Base-by-base conservation (phyloP, 176 grass and related monocot species). In the Oryza meyeriana region DNA sequence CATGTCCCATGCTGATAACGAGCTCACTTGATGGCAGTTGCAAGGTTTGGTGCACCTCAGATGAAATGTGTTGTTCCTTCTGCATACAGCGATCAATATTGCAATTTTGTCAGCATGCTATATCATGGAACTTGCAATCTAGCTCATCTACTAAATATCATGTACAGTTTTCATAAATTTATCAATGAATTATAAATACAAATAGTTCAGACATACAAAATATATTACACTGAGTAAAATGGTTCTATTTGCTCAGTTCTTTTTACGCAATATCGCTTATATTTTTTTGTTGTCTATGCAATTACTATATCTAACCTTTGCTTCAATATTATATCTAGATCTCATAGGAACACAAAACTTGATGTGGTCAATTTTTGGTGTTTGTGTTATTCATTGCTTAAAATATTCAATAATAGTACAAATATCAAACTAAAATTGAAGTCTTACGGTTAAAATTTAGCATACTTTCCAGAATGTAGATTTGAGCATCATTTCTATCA, bases 21-120 rank as follows among this genome's bases (percentile, higher is more conserved):
- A 88, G 86, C 66, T 88, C 79, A 13, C 86, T 83, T 26, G 86
- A 88, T 55, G 80, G 79, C 40, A 66, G 17, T 73, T 83, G 65
- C 86, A 88, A 88, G 86, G 86, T 88, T 73, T 36, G 34, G 20
- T 35, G 6, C 24, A 71, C 39, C 33, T 57, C 17, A 36, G 36
- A 27, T 57, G 1, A 42, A 18, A 36, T 55, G 30, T 62, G 3
- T 20, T 64, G 25, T 32, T 42, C 38, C 2, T 63, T 62, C 1
- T 9, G 14, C n/a, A 16, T 30, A 26, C 5, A 27, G 12, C 55
- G 12, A 44, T 71, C 38, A 44, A 4, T 36, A 3, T 66, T 62
- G 24, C 1, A 18, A 27, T 11, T 57, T 70, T 26, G 61, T 71
- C 3, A n/a, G 10, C 29, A 50, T 52, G 10, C 13, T 26, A 57